Conservation (phyloP, 306 rosid genomes). For the Cucumis cinereus region DNA sequence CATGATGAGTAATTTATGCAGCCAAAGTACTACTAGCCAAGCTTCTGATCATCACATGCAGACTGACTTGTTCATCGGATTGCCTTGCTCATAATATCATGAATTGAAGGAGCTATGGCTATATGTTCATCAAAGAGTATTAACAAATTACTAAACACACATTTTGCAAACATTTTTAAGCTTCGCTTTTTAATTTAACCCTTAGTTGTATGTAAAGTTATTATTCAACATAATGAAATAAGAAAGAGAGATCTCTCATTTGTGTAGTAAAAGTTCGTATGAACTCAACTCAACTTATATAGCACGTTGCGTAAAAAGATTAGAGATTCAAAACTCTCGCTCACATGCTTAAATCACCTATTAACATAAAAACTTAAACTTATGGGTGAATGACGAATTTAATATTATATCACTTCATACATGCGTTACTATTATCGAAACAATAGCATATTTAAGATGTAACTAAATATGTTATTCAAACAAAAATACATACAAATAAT, state of each 20-base stretch:
- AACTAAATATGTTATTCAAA: no score
- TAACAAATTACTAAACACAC: not conserved
- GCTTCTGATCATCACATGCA: not conserved
- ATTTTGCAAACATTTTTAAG: not conserved
- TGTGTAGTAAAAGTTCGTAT: no score
- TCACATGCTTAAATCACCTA: no score
- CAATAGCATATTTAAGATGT: no score
- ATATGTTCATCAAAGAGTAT: not conserved
- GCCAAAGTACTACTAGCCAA: not conserved
- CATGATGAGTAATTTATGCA: not conserved
- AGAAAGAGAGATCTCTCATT: not conserved
- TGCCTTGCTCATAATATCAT: not conserved
- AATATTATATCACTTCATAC: no score
- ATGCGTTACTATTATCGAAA: no score
- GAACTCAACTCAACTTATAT: no score
- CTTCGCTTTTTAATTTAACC: not conserved
- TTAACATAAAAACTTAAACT: no score
- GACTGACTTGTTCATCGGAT: slow-evolving; percentile 7
- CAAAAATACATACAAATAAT: no score
- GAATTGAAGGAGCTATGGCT: not conserved
- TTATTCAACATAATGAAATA: not conserved
- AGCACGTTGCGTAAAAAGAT: no score
- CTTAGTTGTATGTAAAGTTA: not conserved
- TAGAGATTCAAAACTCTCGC: no score
- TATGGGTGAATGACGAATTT: no score